Evolutionary conservation across 768 basidiomycete genomes (phyloP).

Genomic region (Leucogyrophana mollusca): DNA sequence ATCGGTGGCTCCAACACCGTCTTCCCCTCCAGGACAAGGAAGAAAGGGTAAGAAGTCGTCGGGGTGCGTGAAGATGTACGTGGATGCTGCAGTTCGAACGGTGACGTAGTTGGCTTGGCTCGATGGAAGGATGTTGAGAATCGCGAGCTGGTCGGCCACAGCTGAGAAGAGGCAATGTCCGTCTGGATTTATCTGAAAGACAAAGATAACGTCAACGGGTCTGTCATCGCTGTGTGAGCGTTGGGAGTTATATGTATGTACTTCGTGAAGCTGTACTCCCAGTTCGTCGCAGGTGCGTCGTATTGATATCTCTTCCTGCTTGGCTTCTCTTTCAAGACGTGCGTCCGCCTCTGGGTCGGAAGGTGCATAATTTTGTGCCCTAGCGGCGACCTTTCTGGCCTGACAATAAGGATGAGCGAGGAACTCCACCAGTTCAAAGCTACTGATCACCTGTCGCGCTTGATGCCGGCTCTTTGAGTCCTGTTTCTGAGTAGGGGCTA

Average conservation of each 20-base stretch:
- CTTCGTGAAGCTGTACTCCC: conserved; percentile 67
- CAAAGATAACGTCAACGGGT: background rate
- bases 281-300: conserved; percentile 61
- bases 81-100: conserved; percentile 68
- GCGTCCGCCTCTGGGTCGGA: conserved; percentile 61
- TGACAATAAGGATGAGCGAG: conserved; percentile 25
- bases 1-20: conserved; percentile 58
- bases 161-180: conserved; percentile 97
- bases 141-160: conserved; percentile 83
- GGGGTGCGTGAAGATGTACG: conserved; percentile 78
- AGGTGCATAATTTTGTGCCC: conserved; percentile 51
- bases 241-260: conserved; percentile 24
- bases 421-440: background rate
- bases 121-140: conserved; percentile 65
- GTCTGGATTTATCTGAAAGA: conserved; percentile 87
- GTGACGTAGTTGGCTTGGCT: conserved; percentile 56
- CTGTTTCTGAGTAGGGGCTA: conserved; percentile 38
- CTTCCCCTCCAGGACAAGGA: conserved; percentile 70
- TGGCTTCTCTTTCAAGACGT: conserved; percentile 59
- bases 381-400: conserved; percentile 71
- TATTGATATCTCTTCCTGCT: conserved; percentile 67
- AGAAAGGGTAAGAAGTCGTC: conserved; percentile 95
- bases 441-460: conserved; percentile 61
- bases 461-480: conserved; percentile 63
- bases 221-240: background rate